Base-by-base conservation (phyloP, 148 eudicot species). In the Nepenthes mirabilis region DNA sequence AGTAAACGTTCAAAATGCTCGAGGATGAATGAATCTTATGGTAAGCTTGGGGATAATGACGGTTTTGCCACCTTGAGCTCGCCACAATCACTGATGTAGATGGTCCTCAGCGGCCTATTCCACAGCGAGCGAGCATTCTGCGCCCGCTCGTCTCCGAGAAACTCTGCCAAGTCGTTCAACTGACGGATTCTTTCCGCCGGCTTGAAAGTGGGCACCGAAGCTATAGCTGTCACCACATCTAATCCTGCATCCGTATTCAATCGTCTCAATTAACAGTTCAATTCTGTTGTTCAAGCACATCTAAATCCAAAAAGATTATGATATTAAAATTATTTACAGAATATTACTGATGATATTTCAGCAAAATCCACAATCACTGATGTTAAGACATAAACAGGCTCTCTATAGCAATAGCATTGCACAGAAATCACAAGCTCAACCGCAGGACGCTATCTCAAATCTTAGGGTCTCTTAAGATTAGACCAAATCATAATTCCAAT, bases 101-200 rank as follows among this genome's bases (percentile, higher is more conserved):
- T 65, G 63, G 90, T 77, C 72, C 86, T 82, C 6, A 82, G 84
- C 11, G 99, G 99, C 53, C 69, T 82, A 59, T 94, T 74, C 99
- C 99, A 94, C 43, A 86, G 75, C 32, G 78, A 75, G 40, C 97
- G 80, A 11, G 95, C 97, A 58, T 37, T 82, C 70, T 81, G 83
- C 14, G 99, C 99, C 76, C 99, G 76, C 61, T 73, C 99, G 6
- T 94, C 99, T 57, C 99, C 99, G 33, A 94, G 32, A 61, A 89
- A 80, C 76, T 85, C 82, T 1, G 99, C 99, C 14, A 94, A 81
- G 60, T 84, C 87, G 54, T 94, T 94, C 59, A 89, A 79, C 48
- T 82, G 95, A 34, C 79, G 77, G 60, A 94, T 81, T 40, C 78
- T 77, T 67, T 94, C 90, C 0, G 58, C 85, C 43, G 99, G 95